Evolutionary conservation across 169 alveolate species (phyloP), one percentile per base, ranked within the genome.

Genomic region (Prorocentrum cordatum): DNA sequence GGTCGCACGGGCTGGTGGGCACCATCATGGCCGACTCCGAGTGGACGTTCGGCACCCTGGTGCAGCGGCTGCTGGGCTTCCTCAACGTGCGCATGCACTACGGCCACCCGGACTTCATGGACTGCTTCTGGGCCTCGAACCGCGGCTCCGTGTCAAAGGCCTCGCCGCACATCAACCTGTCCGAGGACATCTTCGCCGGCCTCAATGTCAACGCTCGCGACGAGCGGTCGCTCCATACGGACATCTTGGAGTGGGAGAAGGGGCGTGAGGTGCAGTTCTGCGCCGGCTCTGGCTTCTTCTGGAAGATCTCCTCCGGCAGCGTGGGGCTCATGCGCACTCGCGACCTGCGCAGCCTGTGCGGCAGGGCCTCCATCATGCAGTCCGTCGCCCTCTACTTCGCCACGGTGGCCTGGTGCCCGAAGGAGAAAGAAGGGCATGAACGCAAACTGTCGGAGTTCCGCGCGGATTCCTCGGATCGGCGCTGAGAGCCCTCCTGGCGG

Each of bases 21-120:
- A n/a, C n/a, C n/a, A n/a, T n/a, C n/a, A n/a, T n/a, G n/a, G n/a
- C n/a, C n/a, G n/a, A n/a, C n/a, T n/a, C n/a, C n/a, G n/a, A n/a
- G n/a, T n/a, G n/a, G n/a, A n/a, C n/a, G n/a, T n/a, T n/a, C n/a
- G n/a, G n/a, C n/a, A n/a, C n/a, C n/a, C n/a, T n/a, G n/a, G n/a
- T 47, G 33, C 88, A 77, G 54, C 88, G 88, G 2, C 75, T 77
- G 62, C 42, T 77, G 45, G 88, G 59, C 26, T 77, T 77, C 62
- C 29, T 77, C 75, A 77, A n/a, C n/a, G n/a, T n/a, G n/a, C 90
- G 90, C 22, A 82, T 61, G 91, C 91, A 82, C 68, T 82, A 82
- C 68, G 91, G 91, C 10, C 91, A 82, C 35, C 91, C 91, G 35
- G 91, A 82, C 58, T 82, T 82, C 91, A 82, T 82, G 77, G 91